A percentile compares a stretch with the other conserved stretches of the same genome.
Conservation (phyloP, 495 filamentous ascomycete species). For the Hypoxylon crocopeplum region DNA sequence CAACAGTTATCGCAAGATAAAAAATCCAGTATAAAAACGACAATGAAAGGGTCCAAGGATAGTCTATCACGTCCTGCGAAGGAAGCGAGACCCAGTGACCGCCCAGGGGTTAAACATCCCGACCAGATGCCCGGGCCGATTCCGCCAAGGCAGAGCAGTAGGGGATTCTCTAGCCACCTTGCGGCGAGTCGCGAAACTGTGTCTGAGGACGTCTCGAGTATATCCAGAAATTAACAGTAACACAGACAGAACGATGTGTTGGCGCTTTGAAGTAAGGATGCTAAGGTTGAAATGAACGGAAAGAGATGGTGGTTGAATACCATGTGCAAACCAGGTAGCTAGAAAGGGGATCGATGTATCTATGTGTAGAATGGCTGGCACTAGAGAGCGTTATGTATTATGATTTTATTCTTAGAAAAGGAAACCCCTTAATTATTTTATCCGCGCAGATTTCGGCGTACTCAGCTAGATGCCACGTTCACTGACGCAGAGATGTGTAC, state of each 20-base stretch:
- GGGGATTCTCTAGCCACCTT: neutral
- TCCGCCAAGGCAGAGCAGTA: constrained; percentile 4
- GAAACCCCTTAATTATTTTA: constrained; percentile 10
- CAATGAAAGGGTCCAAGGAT: too few relatives aligned
- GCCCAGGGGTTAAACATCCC: neutral
- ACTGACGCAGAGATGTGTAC: neutral
- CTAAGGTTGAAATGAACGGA: neutral
- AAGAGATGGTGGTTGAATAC: neutral
- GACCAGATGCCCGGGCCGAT: neutral
- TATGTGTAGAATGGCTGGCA: too few relatives aligned
- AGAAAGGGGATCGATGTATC: too few relatives aligned
- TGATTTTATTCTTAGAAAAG: neutral
- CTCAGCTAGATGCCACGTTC: neutral
- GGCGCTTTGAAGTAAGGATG: neutral
- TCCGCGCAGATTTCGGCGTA: neutral
- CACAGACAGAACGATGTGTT: neutral
- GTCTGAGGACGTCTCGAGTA: too few relatives aligned
- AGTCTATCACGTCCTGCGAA: neutral
- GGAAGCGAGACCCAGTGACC: neutral
- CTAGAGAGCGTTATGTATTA: too few relatives aligned
- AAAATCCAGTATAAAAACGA: too few relatives aligned
- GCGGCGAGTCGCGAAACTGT: neutral
- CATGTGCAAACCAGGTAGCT: too few relatives aligned
- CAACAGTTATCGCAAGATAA: too few relatives aligned
- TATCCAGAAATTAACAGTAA: too few relatives aligned